Percentiles rank a stretch among this genome's conserved stretches.
Conservation (phyloP, 1,139 yeast genomes). For the Kodamaea arcana region DNA sequence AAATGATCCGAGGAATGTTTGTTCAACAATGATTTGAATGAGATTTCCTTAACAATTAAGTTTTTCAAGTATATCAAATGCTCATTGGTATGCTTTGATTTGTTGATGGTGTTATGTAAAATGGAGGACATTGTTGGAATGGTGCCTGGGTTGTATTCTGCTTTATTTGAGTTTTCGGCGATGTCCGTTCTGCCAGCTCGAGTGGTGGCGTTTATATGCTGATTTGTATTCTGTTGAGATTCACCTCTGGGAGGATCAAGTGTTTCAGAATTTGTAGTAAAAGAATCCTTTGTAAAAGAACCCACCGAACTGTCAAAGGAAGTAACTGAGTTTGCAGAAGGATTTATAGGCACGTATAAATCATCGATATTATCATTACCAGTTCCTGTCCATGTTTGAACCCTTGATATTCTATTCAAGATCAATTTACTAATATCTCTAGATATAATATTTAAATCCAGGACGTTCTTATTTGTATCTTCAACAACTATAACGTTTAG, state of each 20-base stretch:
- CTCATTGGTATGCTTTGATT: conserved; percentile 18
- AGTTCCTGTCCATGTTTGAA: conserved; percentile 58
- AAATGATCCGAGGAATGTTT: conserved; percentile 24
- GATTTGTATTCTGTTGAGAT: too few relatives aligned
- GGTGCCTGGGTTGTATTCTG: too few relatives aligned
- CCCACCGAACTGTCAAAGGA: neutral
- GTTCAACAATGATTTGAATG: conserved; percentile 31
- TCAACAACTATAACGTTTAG: conserved; percentile 34
- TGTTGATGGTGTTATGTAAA: conserved; percentile 23
- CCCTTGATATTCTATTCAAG: conserved; percentile 42
- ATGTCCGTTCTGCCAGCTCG: too few relatives aligned
- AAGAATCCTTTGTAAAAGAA: neutral
- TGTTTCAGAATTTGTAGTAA: too few relatives aligned
- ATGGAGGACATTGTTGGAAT: conserved; percentile 33
- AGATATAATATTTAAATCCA: conserved; percentile 25
- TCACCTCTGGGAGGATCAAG: too few relatives aligned
- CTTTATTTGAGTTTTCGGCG: too few relatives aligned
- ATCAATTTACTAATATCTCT: conserved; percentile 24
- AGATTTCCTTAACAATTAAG: conserved; percentile 33
- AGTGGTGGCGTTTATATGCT: too few relatives aligned
- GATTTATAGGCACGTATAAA: too few relatives aligned
- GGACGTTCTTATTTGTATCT: conserved; percentile 14
- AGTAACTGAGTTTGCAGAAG: conserved; percentile 2
- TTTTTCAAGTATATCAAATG: conserved; percentile 24
- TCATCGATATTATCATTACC: conserved; percentile 28